A percentile compares a stretch with the other conserved stretches of the same genome.
Evolutionary conservation across 768 basidiomycete species (phyloP).

Genomic region (Tylopilus plumbeoviolaceoides): DNA sequence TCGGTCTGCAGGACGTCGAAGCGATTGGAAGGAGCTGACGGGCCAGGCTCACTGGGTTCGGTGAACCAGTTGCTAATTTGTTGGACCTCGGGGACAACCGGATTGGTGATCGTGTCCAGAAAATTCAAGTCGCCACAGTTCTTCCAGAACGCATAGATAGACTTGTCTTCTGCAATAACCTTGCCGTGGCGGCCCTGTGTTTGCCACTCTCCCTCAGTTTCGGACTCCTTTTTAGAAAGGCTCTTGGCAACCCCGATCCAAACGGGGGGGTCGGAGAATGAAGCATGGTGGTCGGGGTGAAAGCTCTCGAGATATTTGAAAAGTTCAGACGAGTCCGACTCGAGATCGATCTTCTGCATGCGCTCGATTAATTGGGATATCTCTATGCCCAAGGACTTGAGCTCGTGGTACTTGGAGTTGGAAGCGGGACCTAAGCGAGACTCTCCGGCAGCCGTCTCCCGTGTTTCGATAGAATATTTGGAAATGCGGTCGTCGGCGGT

Average conservation of each 20-base stretch:
- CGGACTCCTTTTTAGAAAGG: slow-evolving; percentile 14
- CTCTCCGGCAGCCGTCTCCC: slow-evolving; percentile 44
- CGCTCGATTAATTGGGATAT: slow-evolving; percentile 46
- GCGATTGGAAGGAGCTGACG: slow-evolving; percentile 13
- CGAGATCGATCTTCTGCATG: slow-evolving; percentile 32
- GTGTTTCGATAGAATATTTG: slow-evolving; percentile 54
- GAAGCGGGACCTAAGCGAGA: slow-evolving; percentile 39
- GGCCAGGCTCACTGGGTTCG: neutral
- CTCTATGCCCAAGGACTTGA: slow-evolving; percentile 44
- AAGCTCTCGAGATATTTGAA: slow-evolving; percentile 38
- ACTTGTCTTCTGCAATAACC: slow-evolving; percentile 19
- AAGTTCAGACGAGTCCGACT: slow-evolving; percentile 37
- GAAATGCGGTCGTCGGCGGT: slow-evolving; percentile 58
- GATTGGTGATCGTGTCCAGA: slow-evolving; percentile 23
- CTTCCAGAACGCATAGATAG: slow-evolving; percentile 52
- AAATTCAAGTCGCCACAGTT: slow-evolving; percentile 45
- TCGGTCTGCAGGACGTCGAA: slow-evolving; percentile 13
- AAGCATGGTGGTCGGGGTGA: slow-evolving; percentile 46
- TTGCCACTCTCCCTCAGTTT: slow-evolving; percentile 33
- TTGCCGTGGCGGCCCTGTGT: slow-evolving; percentile 27
- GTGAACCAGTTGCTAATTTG: neutral
- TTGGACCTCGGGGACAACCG: neutral
- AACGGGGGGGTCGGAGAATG: slow-evolving; percentile 39
- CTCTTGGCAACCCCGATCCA: slow-evolving; percentile 39
- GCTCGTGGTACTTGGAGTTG: slow-evolving; percentile 30